phyloP scores from a whole-genome alignment of 106 monocot genomes.

The Vanilla planifolia region DNA sequence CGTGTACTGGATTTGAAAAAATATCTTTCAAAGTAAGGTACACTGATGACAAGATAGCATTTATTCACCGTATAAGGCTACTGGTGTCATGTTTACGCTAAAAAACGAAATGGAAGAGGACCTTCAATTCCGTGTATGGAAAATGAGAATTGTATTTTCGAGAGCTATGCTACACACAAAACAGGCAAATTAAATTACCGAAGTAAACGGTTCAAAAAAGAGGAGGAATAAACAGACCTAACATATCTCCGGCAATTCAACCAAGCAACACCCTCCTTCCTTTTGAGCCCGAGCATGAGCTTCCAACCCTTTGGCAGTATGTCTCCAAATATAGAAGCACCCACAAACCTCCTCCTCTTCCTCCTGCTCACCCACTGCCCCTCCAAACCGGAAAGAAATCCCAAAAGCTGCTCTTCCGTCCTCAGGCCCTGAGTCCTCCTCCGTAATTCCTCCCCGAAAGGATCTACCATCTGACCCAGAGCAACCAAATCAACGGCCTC shows the following conservation, averaged over 20 bases:
- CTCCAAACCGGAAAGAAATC: slow-evolving; percentile 17
- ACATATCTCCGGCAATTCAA: slow-evolving; percentile 27
- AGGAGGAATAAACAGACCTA: slow-evolving; percentile 12
- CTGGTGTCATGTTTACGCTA: too few relatives aligned
- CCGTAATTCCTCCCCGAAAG: slow-evolving; percentile 15
- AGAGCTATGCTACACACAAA: neutral
- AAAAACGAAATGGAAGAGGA: too few relatives aligned
- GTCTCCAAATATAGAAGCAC: slow-evolving; percentile 16
- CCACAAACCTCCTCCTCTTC: slow-evolving; percentile 27
- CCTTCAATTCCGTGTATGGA: too few relatives aligned
- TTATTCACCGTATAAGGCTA: too few relatives aligned
- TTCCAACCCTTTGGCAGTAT: slow-evolving; percentile 18
- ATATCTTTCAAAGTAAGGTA: too few relatives aligned
- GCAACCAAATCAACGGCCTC: slow-evolving; percentile 13
- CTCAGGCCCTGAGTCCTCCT: slow-evolving; percentile 18
- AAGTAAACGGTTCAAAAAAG: neutral
- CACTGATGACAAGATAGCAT: too few relatives aligned
- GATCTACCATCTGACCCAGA: slow-evolving; percentile 9
- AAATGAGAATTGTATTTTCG: neutral
- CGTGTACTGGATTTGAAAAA: too few relatives aligned
- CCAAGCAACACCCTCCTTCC: slow-evolving; percentile 22
- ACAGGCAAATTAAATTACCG: neutral
- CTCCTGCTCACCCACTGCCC: slow-evolving; percentile 26
- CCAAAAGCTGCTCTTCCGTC: slow-evolving; percentile 23
- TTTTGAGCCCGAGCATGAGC: slow-evolving; percentile 20